A percentile compares a stretch with the other conserved stretches of the same genome.
These are phyloP conservation scores for Botrytis elliptica DNA, from an alignment of 2,329 filamentous ascomycete genomes.

Conservation along the genomic window DNA sequence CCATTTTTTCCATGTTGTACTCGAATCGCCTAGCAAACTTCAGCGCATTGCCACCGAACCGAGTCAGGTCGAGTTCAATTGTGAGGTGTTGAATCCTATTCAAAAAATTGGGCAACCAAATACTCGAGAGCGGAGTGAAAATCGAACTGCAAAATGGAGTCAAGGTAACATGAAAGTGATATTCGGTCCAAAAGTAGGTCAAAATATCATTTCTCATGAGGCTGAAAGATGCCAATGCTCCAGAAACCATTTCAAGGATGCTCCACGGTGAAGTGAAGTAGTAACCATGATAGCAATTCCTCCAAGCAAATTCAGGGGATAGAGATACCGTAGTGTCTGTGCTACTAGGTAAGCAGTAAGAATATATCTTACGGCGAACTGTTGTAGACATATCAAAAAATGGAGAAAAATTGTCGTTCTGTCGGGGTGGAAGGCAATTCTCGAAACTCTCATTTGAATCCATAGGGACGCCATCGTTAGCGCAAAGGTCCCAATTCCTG, in stretches of 20 bases:
- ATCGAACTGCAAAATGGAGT: constrained; percentile 31
- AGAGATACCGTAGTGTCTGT: constrained; percentile 32
- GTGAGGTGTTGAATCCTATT: constrained; percentile 35
- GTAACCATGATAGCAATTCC: constrained; percentile 29
- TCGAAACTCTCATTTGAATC: constrained; percentile 2
- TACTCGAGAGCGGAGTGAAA: constrained; percentile 34
- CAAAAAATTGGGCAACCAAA: constrained; percentile 32
- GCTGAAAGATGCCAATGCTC: constrained; percentile 28
- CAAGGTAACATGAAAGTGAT: constrained; percentile 38
- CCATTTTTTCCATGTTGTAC: constrained; percentile 27
- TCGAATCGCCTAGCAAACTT: constrained; percentile 24
- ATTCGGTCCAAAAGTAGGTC: constrained; percentile 38
- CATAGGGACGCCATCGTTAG: not conserved
- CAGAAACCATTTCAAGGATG: constrained; percentile 31
- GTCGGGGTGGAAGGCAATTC: not conserved
- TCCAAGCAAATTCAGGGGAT: constrained; percentile 32
- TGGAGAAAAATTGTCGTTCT: not conserved
- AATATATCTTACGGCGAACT: constrained; percentile 34
- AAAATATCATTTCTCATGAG: constrained; percentile 35
- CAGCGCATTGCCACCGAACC: constrained; percentile 30
- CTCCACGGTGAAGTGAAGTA: constrained; percentile 34
- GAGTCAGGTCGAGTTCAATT: constrained; percentile 38
- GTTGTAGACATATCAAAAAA: constrained; percentile 28
- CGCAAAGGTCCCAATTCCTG: constrained; percentile 26
- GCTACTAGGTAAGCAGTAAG: constrained; percentile 29